These are phyloP conservation scores for Eucalyptus polybractea DNA, from an alignment of 345 rosid species.

Conservation along the genomic window DNA sequence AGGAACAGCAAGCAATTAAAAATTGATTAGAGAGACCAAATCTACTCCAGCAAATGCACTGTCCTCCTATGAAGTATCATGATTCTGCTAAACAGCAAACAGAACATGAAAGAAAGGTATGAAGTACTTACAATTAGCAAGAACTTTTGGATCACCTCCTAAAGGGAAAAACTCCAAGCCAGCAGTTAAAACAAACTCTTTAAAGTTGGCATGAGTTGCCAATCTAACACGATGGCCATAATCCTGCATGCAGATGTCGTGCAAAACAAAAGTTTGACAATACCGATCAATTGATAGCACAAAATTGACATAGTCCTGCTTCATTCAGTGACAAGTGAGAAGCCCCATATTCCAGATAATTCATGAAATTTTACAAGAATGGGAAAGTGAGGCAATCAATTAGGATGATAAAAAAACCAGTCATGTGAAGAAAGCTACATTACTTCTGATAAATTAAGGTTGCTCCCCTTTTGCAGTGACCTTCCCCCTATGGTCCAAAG, in stretches of 20 bases:
- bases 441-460: background rate
- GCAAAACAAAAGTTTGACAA: background rate
- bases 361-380: background rate
- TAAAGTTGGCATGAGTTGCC: slow-evolving; percentile 97
- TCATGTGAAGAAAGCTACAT: background rate
- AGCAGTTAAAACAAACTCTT: slow-evolving; percentile 93
- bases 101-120: background rate
- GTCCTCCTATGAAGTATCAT: background rate
- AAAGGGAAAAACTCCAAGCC: slow-evolving; percentile 94
- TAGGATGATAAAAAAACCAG: background rate
- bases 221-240: slow-evolving; percentile 99
- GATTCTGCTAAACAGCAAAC: background rate
- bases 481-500: background rate
- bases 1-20: background rate
- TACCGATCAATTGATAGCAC: background rate
- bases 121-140: slow-evolving; percentile 85
- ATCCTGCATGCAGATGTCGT: slow-evolving; percentile 49
- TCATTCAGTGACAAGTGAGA: background rate
- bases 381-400: background rate
- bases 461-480: background rate
- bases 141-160: slow-evolving; percentile 98
- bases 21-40: background rate
- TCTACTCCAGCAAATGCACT: background rate
- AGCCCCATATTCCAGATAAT: background rate
- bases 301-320: background rate